Conservation (phyloP, 179 eudicot species). For the Beta lomatogona region DNA sequence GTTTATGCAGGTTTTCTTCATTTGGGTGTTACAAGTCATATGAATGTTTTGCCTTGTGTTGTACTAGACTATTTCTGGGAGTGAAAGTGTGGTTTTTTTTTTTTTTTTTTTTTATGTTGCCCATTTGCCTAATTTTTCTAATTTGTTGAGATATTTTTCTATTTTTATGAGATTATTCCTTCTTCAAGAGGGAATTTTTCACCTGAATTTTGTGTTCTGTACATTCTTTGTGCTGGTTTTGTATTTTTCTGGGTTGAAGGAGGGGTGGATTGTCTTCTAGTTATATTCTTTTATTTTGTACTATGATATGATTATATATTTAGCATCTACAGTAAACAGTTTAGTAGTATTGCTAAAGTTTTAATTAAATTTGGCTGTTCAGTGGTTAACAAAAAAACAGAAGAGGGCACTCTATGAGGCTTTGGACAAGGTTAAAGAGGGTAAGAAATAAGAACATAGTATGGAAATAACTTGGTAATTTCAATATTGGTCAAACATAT, state of each 20-base stretch:
- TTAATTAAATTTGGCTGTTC: slow-evolving; percentile 20
- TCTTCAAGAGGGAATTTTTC: not conserved
- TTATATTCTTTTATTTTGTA: not conserved
- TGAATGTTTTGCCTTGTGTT: not conserved
- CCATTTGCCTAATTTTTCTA: not conserved
- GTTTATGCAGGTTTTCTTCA: not conserved
- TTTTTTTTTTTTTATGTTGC: no score
- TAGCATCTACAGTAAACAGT: not conserved
- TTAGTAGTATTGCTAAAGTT: not conserved
- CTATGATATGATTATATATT: not conserved
- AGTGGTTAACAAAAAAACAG: slow-evolving; percentile 65
- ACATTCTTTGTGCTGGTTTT: not conserved
- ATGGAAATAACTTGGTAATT: not conserved
- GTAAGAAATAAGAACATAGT: slow-evolving; percentile 41
- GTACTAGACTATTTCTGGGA: not conserved
- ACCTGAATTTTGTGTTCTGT: not conserved
- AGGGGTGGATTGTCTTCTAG: not conserved
- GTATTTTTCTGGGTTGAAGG: not conserved
- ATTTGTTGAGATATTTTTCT: not conserved
- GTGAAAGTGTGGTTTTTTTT: not conserved
- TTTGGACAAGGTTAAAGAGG: slow-evolving; percentile 74
- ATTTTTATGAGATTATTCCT: not conserved
- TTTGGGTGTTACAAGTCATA: not conserved
- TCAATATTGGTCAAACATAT: not conserved
- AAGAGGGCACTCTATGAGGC: slow-evolving; percentile 75